Conservation (phyloP, 75 land plant species). For the Selaginella tamariscina region DNA sequence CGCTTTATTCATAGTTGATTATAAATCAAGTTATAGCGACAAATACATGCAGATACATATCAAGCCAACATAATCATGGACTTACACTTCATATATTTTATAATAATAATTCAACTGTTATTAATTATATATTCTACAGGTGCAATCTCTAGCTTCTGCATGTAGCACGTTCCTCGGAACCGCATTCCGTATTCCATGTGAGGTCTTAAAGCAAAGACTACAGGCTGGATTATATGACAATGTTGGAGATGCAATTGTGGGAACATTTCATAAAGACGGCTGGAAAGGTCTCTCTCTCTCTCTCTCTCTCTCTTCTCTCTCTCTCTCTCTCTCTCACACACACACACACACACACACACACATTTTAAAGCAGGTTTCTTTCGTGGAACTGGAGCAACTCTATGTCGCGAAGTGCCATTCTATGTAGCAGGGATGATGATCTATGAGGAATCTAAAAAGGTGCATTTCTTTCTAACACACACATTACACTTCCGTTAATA, state of each 20-base stretch:
- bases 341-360: too few relatives aligned
- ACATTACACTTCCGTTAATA: neutral
- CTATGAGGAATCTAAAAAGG: slow-evolving; percentile 94
- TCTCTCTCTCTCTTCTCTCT: too few relatives aligned
- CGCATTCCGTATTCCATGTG: slow-evolving; percentile 86
- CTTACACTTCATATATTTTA: too few relatives aligned
- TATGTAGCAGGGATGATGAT: slow-evolving; percentile 93
- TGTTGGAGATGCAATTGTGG: slow-evolving; percentile 84
- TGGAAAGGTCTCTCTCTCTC: too few relatives aligned
- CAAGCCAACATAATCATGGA: too few relatives aligned
- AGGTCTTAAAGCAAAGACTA: slow-evolving; percentile 79
- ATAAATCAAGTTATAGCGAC: too few relatives aligned
- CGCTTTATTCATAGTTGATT: too few relatives aligned
- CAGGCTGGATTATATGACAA: slow-evolving; percentile 92
- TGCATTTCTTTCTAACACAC: slow-evolving; percentile 9
- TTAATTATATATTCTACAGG: slow-evolving; percentile 29
- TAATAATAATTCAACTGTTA: slow-evolving; percentile 7
- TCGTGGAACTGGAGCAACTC: slow-evolving; percentile 89
- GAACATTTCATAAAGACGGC: slow-evolving; percentile 76
- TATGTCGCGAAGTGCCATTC: slow-evolving; percentile 92
- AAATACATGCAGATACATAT: too few relatives aligned
- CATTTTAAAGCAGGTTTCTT: too few relatives aligned
- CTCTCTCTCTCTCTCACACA: too few relatives aligned
- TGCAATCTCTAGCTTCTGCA: slow-evolving; percentile 81
- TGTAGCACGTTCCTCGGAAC: slow-evolving; percentile 88